phyloP scores from a whole-genome alignment of 192 early-diverging fungal species.

The Glomus cerebriforme region DNA sequence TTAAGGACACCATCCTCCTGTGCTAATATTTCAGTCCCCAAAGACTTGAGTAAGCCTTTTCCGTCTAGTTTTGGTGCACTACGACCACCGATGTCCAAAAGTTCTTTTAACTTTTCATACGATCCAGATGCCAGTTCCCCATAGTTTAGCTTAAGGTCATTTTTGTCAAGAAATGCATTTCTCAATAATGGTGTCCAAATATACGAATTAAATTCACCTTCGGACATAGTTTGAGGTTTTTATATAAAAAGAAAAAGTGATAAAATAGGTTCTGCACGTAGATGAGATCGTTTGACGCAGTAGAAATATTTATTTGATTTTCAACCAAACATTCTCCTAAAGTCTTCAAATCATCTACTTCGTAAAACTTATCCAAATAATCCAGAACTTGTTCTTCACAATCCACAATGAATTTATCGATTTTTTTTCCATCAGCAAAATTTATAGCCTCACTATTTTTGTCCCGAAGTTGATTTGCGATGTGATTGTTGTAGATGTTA shows the following conservation, averaged over 20 bases:
- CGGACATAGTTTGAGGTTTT: slow-evolving; percentile 1
- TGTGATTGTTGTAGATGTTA: not conserved
- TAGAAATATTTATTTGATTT: slow-evolving; percentile 9
- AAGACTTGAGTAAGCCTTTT: slow-evolving; percentile 14
- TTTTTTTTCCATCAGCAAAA: slow-evolving; percentile 2
- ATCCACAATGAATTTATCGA: slow-evolving; percentile 11
- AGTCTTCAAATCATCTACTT: slow-evolving; percentile 7
- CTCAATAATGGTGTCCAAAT: slow-evolving; percentile 18
- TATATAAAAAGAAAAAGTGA: slow-evolving; percentile 7
- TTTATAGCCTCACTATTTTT: not conserved
- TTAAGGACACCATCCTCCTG: slow-evolving; percentile 4
- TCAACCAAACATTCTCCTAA: not conserved
- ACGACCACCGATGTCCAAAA: not conserved
- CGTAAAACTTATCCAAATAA: slow-evolving; percentile 9
- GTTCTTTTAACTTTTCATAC: slow-evolving; percentile 14
- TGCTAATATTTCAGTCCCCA: slow-evolving; percentile 6
- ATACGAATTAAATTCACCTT: slow-evolving; percentile 14
- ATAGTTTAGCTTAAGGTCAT: slow-evolving; percentile 3
- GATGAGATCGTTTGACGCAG: slow-evolving; percentile 16
- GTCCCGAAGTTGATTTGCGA: not conserved
- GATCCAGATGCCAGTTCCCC: not conserved
- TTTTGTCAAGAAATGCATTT: slow-evolving; percentile 15
- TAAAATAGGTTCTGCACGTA: slow-evolving; percentile 8
- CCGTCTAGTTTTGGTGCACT: not conserved
- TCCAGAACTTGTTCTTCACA: slow-evolving; percentile 16